Conservation (phyloP, 345 rosid species). For the Euclidium syriacum region DNA sequence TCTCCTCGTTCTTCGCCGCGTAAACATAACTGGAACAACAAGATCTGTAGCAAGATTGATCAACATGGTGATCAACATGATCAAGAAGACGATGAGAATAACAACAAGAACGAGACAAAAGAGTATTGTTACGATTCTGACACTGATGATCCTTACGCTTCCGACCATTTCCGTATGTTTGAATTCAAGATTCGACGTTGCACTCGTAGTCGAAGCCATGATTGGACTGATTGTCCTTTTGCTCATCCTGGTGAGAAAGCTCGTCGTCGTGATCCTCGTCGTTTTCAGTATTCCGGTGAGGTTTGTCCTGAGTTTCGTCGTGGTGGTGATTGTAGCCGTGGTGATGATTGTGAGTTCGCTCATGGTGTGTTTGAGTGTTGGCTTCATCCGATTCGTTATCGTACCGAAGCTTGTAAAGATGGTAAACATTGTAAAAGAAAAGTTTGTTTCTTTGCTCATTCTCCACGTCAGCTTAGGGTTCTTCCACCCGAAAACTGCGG, state of each 20-base stretch:
- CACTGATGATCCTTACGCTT: constrained; percentile 54
- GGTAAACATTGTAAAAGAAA: constrained; percentile 66
- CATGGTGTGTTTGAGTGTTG: constrained; percentile 87
- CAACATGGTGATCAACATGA: constrained; percentile 13
- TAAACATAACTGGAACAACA: constrained; percentile 28
- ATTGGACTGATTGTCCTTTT: constrained; percentile 97
- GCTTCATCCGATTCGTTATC: constrained; percentile 70
- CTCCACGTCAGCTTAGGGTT: constrained; percentile 60
- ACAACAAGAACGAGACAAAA: constrained; percentile 5
- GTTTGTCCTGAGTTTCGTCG: constrained; percentile 77
- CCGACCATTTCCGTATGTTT: constrained; percentile 83
- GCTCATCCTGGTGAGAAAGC: constrained; percentile 96
- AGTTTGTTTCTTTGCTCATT: constrained; percentile 73
- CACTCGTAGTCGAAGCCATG: constrained; percentile 91
- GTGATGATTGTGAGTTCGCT: constrained; percentile 70
- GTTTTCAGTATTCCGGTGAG: constrained; percentile 57
- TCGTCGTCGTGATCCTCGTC: constrained; percentile 79
- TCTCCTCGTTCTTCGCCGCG: constrained; percentile 27
- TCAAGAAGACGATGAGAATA: neutral
- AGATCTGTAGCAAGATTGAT: constrained; percentile 15
- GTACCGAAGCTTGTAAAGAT: constrained; percentile 77
- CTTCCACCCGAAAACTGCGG: constrained; percentile 31
- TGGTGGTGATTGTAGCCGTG: constrained; percentile 63
- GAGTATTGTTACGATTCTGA: constrained; percentile 35
- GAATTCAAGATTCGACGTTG: constrained; percentile 95